phyloP scores from a whole-genome alignment of 345 rosid genomes.

The Brassica juncea region DNA sequence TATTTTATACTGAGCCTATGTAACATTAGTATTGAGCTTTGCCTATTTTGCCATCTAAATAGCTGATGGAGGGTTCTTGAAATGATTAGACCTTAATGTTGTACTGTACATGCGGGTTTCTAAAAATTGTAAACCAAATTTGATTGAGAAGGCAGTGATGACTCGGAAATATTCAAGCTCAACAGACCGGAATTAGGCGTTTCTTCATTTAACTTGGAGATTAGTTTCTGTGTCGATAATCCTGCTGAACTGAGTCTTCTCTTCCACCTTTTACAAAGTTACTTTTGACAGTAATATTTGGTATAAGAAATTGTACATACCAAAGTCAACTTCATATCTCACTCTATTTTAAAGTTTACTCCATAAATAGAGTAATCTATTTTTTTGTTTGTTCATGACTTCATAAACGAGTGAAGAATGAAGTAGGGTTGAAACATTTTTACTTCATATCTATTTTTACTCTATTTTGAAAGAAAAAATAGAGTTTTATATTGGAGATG shows the following conservation, averaged over 20 bases:
- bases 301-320: not conserved
- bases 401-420: too few species aligned
- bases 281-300: not conserved
- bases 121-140: not conserved
- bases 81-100: not conserved
- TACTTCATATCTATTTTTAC: too few species aligned
- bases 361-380: too few species aligned
- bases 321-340: too few species aligned
- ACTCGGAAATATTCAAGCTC: constrained; percentile 86
- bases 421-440: too few species aligned
- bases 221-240: constrained; percentile 39
- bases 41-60: not conserved
- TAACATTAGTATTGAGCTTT: not conserved
- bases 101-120: not conserved
- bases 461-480: too few species aligned
- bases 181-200: constrained; percentile 96
- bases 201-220: constrained; percentile 42
- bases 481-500: too few species aligned
- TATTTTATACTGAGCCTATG: not conserved
- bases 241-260: constrained; percentile 32
- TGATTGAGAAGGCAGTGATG: constrained; percentile 53
- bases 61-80: not conserved
- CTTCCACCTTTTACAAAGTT: not conserved
- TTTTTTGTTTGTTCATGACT: too few species aligned
- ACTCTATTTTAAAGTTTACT: too few species aligned